Base-by-base conservation (phyloP, 345 rosid genomes). In the Microthlaspi erraticum region DNA sequence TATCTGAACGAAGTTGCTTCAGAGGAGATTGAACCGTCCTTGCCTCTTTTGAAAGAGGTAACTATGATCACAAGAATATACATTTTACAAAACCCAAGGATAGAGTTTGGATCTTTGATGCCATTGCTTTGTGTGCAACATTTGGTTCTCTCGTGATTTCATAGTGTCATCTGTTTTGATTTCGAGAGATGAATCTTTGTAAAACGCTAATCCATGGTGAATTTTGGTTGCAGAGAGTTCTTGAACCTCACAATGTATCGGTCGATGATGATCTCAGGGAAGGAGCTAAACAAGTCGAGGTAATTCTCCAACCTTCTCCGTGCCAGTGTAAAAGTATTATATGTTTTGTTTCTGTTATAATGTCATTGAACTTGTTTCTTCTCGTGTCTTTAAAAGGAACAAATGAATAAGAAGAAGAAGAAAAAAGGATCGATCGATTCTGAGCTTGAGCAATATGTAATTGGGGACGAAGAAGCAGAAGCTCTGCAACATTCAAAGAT, bases 221-320 rank as follows among this genome's bases (percentile, higher is more conserved):
- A 26, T 57, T 33, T 75, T 57, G 44, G 36, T 33, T 79, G 57
- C 91, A 94, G 99, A 72, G 79, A 38, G 77, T 53, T 49, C 71
- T 88, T 71, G 84, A 79, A 73, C 96, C 98, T 20, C 99, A 84
- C 70, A 81, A 69, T 54, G 80, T 89, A 58, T 81, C 91, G 0
- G 80, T 94, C 18, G 96, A 88, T 4, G 97, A 89, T 51, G 97
- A 94, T 79, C 92, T 91, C 16, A 82, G 77, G 23, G 96, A 89
- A 57, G 98, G 81, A 11, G 98, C 98, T 32, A 84, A 76, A 83
- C 82, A 88, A 87, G 93, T 85, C 45, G 86, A 88, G 96, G 99
- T 94, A 46, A 17, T 44, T 52, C 17, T 76, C 39, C n/a, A n/a
- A 17, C 51, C 8, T 51, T 19, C 54, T 26, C 14, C 18, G 3